phyloP scores from a whole-genome alignment of 495 filamentous ascomycete species.

The Talaromyces stipitatus region DNA sequence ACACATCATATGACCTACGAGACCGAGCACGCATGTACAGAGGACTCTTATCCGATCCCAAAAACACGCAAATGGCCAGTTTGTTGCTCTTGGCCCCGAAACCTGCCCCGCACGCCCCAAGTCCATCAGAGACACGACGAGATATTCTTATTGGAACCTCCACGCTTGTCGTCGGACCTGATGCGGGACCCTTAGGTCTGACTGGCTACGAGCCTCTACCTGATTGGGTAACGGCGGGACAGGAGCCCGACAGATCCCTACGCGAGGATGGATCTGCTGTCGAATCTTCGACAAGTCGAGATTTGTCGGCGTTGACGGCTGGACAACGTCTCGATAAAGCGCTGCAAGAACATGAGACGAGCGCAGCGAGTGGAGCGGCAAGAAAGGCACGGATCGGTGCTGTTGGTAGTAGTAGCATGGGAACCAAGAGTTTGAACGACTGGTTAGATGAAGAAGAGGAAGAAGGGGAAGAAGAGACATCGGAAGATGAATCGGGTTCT shows the following conservation, averaged over 20 bases:
- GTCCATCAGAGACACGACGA: constrained; percentile 71
- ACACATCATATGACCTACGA: constrained; percentile 88
- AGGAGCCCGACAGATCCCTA: constrained; percentile 71
- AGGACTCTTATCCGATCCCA: constrained; percentile 65
- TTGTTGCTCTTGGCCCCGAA: constrained; percentile 90
- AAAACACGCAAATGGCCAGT: constrained; percentile 74
- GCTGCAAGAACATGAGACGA: constrained; percentile 32
- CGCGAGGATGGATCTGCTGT: constrained; percentile 39
- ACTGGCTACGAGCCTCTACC: constrained; percentile 72
- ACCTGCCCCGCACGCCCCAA: constrained; percentile 79
- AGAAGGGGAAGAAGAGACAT: constrained; percentile 41
- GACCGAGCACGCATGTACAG: constrained; percentile 86
- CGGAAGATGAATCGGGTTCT: constrained; percentile 36
- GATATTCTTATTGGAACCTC: constrained; percentile 73
- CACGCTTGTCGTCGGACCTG: constrained; percentile 73
- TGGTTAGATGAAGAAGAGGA: constrained; percentile 60
- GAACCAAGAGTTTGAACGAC: constrained; percentile 70
- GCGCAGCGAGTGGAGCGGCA: constrained; percentile 9
- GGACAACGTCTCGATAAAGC: constrained; percentile 57
- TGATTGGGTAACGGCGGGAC: constrained; percentile 73
- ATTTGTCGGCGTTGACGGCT: constrained; percentile 41
- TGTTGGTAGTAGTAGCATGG: constrained; percentile 24
- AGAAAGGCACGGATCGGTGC: constrained; percentile 11
- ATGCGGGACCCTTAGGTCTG: constrained; percentile 60
- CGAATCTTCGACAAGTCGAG: constrained; percentile 5